A percentile compares a stretch with the other conserved stretches of the same genome.
Evolutionary conservation across 495 filamentous ascomycete species (phyloP).

Genomic region (Antarctomyces pellizariae): DNA sequence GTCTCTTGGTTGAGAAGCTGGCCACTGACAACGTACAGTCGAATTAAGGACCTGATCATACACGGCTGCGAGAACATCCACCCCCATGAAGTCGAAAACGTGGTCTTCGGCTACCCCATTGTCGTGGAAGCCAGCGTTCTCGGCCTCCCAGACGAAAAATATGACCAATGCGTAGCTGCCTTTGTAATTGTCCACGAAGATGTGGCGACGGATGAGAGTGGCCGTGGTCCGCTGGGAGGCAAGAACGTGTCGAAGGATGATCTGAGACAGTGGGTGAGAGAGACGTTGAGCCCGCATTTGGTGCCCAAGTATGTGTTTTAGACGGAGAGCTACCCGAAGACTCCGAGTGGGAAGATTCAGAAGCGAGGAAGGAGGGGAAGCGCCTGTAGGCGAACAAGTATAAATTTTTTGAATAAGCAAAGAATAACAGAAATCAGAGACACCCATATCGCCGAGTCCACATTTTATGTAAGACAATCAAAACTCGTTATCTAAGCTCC

Average conservation of each 20-base stretch:
- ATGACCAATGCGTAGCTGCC: slow-evolving; percentile 70
- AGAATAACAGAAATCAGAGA: too few relatives aligned
- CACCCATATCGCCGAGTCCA: too few relatives aligned
- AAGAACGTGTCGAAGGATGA: slow-evolving; percentile 25
- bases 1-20: too few relatives aligned
- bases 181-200: slow-evolving; percentile 52
- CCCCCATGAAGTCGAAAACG: slow-evolving; percentile 83
- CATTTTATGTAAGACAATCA: too few relatives aligned
- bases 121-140: slow-evolving; percentile 61
- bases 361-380: slow-evolving; percentile 56
- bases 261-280: slow-evolving; percentile 48
- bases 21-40: too few relatives aligned
- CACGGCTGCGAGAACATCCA: slow-evolving; percentile 91
- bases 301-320: slow-evolving; percentile 85
- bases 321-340: slow-evolving; percentile 71
- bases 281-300: slow-evolving; percentile 47
- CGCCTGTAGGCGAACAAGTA: too few relatives aligned
- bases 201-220: too few relatives aligned
- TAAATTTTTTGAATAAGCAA: too few relatives aligned
- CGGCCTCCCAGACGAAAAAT: slow-evolving; percentile 58
- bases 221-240: too few relatives aligned
- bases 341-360: slow-evolving; percentile 90
- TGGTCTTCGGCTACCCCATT: slow-evolving; percentile 43
- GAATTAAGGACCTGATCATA: slow-evolving; percentile 88
- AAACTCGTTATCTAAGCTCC: too few relatives aligned